Conservation (phyloP, 2,329 filamentous ascomycete genomes). For the Fusarium anguioides region DNA sequence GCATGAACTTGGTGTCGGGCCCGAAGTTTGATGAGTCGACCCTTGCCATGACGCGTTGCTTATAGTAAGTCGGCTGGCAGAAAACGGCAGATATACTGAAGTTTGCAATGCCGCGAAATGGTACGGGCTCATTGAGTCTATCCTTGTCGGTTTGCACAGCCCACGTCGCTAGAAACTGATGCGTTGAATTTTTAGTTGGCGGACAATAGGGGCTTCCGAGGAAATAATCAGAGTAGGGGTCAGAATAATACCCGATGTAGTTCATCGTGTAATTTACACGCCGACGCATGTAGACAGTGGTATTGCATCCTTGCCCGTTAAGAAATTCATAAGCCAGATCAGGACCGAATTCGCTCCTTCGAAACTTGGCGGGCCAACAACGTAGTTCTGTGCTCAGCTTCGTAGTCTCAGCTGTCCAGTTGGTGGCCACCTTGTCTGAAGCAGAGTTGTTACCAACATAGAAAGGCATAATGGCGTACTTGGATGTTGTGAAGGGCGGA, state of each 20-base stretch:
- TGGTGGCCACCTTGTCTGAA: slow-evolving; percentile 18
- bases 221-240: no score
- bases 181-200: slow-evolving; percentile 36
- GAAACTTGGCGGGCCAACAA: slow-evolving; percentile 51
- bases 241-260: slow-evolving; percentile 58
- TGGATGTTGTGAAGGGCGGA: slow-evolving; percentile 56
- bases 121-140: neutral
- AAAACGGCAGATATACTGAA: slow-evolving; percentile 52
- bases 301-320: slow-evolving; percentile 54
- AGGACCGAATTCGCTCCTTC: neutral
- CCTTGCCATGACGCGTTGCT: slow-evolving; percentile 56
- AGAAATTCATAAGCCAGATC: slow-evolving; percentile 43
- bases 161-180: slow-evolving; percentile 54
- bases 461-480: slow-evolving; percentile 59
- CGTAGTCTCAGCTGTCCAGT: slow-evolving; percentile 45
- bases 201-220: slow-evolving; percentile 48
- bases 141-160: slow-evolving; percentile 28
- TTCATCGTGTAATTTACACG: slow-evolving; percentile 45
- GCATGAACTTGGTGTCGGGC: slow-evolving; percentile 24
- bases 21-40: slow-evolving; percentile 40
- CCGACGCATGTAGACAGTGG: slow-evolving; percentile 26
- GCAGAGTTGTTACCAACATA: slow-evolving; percentile 14
- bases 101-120: neutral
- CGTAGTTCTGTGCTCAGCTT: slow-evolving; percentile 52
- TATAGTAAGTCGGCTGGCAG: slow-evolving; percentile 58